Percentiles rank a stretch among this genome's conserved stretches.
Evolutionary conservation across 2,329 filamentous ascomycete species (phyloP).

Genomic region (Fusarium coicis): DNA sequence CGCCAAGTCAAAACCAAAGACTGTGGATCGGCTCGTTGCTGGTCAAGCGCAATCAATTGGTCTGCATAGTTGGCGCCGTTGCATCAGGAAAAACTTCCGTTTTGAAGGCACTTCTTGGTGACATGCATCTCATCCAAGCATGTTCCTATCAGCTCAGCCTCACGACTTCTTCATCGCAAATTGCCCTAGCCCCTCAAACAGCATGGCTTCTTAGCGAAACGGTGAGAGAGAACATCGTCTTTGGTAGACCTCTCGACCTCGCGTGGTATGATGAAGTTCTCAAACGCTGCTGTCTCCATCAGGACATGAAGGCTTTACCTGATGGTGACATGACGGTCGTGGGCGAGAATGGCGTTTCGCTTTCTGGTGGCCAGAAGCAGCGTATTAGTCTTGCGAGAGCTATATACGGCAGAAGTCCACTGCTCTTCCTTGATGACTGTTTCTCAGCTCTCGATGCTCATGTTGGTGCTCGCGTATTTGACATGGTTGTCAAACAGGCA

Average conservation of each 20-base stretch:
- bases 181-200: slow-evolving; percentile 12
- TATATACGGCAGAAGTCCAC: slow-evolving; percentile 13
- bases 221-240: slow-evolving; percentile 18
- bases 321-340: slow-evolving; percentile 29
- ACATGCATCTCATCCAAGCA: slow-evolving; percentile 18
- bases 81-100: slow-evolving; percentile 26
- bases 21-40: neutral
- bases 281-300: slow-evolving; percentile 12
- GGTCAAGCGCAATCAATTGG: slow-evolving; percentile 1
- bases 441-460: slow-evolving; percentile 25
- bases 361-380: slow-evolving; percentile 24
- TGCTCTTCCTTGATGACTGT: slow-evolving; percentile 24
- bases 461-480: slow-evolving; percentile 19
- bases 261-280: slow-evolving; percentile 26
- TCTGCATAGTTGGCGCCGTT: slow-evolving; percentile 15
- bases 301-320: slow-evolving; percentile 7
- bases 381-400: slow-evolving; percentile 27
- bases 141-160: neutral
- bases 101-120: slow-evolving; percentile 6
- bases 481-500: slow-evolving; percentile 18
- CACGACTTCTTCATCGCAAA: neutral
- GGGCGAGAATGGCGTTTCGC: slow-evolving; percentile 22
- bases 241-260: slow-evolving; percentile 1
- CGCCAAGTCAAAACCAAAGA: neutral
- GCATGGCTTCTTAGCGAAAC: slow-evolving; percentile 27